Percentiles rank a stretch among this genome's conserved stretches.
phyloP scores from a whole-genome alignment of 2,329 filamentous ascomycete species.

The Pseudogymnoascus sp. region DNA sequence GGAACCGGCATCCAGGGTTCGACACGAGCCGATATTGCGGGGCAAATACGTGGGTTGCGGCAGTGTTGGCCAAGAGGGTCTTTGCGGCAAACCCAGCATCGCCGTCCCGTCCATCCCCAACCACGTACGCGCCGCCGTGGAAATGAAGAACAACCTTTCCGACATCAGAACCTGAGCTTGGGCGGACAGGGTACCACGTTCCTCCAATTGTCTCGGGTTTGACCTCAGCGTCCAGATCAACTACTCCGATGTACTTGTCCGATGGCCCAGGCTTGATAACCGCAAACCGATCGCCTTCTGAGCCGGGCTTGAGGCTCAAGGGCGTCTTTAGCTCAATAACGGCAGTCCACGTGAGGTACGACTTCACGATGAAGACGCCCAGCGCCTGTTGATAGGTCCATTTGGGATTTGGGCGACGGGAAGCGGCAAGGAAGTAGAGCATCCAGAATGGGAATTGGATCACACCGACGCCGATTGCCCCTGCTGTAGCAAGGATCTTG shows the following conservation, averaged over 20 bases:
- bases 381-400: slow-evolving; percentile 3
- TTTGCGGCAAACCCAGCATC: slow-evolving; percentile 29
- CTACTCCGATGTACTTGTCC: not conserved
- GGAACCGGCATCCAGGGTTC: slow-evolving; percentile 39
- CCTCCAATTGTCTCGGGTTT: slow-evolving; percentile 24
- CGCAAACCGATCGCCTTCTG: not conserved
- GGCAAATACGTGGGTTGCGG: slow-evolving; percentile 33
- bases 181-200: slow-evolving; percentile 25
- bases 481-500: not conserved
- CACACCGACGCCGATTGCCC: not conserved
- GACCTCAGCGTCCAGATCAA: not conserved
- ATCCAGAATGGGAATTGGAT: not conserved
- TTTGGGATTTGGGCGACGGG: not conserved
- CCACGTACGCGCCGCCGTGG: slow-evolving; percentile 42
- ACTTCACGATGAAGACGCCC: not conserved
- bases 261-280: not conserved
- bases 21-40: slow-evolving; percentile 43
- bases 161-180: not conserved
- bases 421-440: not conserved
- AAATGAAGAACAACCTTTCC: slow-evolving; percentile 37
- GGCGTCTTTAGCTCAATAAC: not conserved
- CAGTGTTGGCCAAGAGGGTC: slow-evolving; percentile 31
- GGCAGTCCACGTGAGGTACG: not conserved
- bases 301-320: not conserved
- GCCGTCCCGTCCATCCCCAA: slow-evolving; percentile 34